phyloP scores from a whole-genome alignment of 2,329 filamentous ascomycete species.

The Aulographum hederae region DNA sequence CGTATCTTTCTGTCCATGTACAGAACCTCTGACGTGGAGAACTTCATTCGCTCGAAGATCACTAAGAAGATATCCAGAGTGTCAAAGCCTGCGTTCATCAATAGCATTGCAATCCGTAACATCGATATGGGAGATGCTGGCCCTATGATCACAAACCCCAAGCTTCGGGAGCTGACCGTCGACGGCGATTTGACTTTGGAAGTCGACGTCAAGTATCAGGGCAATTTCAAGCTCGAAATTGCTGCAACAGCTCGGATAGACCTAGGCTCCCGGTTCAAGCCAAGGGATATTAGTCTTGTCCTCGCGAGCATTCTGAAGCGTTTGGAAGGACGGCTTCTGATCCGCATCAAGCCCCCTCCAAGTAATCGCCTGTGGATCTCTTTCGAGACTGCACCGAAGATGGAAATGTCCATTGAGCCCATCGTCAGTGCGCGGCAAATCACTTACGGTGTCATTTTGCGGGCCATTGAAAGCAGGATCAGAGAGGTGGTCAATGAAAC shows the following conservation, averaged over 20 bases:
- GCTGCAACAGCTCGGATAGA: conserved; percentile 88
- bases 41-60: conserved; percentile 66
- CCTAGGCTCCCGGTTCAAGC: conserved; percentile 72
- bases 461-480: conserved; percentile 87
- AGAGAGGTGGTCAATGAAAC: conserved; percentile 89
- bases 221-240: conserved; percentile 77
- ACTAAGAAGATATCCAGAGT: conserved; percentile 92
- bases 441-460: conserved; percentile 78
- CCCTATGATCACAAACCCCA: conserved; percentile 75
- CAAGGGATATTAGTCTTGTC: conserved; percentile 73
- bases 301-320: conserved; percentile 72
- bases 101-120: conserved; percentile 60
- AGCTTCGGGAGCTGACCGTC: conserved; percentile 73
- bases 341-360: conserved; percentile 84
- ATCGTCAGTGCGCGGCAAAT: conserved; percentile 92
- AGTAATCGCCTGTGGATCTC: conserved; percentile 94
- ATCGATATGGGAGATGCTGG: conserved; percentile 77
- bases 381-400: conserved; percentile 83
- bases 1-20: conserved; percentile 78
- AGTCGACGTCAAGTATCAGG: conserved; percentile 73
- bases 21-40: conserved; percentile 64
- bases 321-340: conserved; percentile 65
- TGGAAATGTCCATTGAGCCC: conserved; percentile 87
- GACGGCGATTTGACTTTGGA: conserved; percentile 82
- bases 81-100: conserved; percentile 79